Evolutionary conservation across 441 rosid genomes (phyloP).

Genomic region (Omphalea diandra): DNA sequence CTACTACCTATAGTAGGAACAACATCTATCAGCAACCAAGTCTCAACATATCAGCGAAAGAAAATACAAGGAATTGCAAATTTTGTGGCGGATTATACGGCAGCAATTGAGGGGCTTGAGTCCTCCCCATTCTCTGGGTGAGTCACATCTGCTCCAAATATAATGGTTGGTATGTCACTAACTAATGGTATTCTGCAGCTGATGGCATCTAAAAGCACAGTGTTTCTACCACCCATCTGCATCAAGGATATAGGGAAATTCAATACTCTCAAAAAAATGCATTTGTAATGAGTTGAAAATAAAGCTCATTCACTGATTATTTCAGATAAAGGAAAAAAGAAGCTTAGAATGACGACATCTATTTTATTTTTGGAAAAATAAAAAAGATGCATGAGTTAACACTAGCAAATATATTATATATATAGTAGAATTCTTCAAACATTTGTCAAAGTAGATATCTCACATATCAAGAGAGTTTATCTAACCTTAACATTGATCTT

Average conservation of each 20-base stretch:
- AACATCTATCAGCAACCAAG: slow-evolving; percentile 19
- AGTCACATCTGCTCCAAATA: slow-evolving; percentile 97
- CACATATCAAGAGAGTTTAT: neutral
- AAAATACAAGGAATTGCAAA: neutral
- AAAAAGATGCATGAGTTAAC: neutral
- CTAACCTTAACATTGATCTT: slow-evolving; percentile 32
- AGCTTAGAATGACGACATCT: neutral
- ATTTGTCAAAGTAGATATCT: no score
- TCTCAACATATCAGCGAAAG: neutral
- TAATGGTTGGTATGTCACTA: slow-evolving; percentile 93
- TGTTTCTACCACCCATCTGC: slow-evolving; percentile 99
- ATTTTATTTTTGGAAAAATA: neutral
- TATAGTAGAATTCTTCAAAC: no score
- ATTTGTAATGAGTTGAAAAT: neutral
- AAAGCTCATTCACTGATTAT: neutral
- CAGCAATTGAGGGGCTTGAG: slow-evolving; percentile 95
- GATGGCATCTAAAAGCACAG: slow-evolving; percentile 90
- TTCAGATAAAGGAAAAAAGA: neutral
- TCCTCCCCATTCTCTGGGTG: slow-evolving; percentile 99
- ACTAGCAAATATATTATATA: no score
- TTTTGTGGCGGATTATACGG: slow-evolving; percentile 43
- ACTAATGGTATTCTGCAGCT: slow-evolving; percentile 94
- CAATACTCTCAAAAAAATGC: neutral
- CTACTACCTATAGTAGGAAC: slow-evolving; percentile 69
- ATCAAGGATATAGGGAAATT: slow-evolving; percentile 1